Evolutionary conservation across 768 basidiomycete species (phyloP).

Genomic region (Termitomyces sp.): DNA sequence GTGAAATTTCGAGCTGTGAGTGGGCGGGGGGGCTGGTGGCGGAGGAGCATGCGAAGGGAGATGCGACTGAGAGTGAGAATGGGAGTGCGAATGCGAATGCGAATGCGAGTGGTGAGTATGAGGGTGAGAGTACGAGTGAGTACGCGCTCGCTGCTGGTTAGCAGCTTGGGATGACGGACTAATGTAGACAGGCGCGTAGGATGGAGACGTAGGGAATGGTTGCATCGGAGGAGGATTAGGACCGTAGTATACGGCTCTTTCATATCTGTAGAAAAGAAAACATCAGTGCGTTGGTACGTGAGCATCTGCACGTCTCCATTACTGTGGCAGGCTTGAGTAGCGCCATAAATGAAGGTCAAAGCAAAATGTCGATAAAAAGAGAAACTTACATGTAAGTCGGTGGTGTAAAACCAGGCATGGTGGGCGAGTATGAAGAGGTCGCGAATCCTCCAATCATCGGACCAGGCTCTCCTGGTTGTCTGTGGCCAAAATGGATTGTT

Average conservation of each 20-base stretch:
- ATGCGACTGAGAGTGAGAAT: constrained; percentile 9
- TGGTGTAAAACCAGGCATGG: constrained; percentile 6
- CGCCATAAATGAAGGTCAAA: constrained; percentile 1
- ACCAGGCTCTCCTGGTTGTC: constrained; percentile 5
- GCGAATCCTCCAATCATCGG: constrained; percentile 5
- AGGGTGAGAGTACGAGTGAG: constrained; percentile 13
- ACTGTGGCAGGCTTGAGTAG: constrained; percentile 12
- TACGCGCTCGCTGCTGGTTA: constrained; percentile 1
- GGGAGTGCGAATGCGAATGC: constrained; percentile 11
- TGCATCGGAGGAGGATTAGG: constrained; percentile 9
- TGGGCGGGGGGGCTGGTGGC: neutral
- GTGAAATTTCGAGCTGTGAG: neutral
- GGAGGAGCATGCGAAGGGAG: constrained; percentile 18
- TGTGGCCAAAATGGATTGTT: neutral
- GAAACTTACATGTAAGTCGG: constrained; percentile 15
- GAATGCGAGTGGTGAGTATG: constrained; percentile 6
- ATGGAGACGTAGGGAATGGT: neutral
- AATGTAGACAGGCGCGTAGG: constrained; percentile 11
- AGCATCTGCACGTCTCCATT: constrained; percentile 1
- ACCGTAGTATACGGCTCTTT: constrained; percentile 14
- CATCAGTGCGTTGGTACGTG: neutral
- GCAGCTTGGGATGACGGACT: constrained; percentile 1
- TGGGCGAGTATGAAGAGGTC: constrained; percentile 10
- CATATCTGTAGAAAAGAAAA: constrained; percentile 7
- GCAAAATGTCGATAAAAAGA: too few relatives aligned